Base-by-base conservation (phyloP, 148 eudicot species). In the Chenopodium suecicum region DNA sequence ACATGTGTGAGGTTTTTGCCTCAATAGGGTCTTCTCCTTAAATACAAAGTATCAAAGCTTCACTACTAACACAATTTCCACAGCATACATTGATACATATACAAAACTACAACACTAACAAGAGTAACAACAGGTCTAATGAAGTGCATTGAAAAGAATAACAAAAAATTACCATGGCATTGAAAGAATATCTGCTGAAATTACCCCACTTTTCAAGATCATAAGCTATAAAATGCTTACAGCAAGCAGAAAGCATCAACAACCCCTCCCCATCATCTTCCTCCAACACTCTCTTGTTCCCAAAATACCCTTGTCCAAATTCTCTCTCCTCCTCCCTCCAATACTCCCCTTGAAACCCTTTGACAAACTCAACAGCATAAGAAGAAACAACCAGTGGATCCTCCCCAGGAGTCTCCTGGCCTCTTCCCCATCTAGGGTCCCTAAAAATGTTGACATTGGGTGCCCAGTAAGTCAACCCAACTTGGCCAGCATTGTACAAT, bases 341-440 rank as follows among this genome's bases (percentile, higher is more conserved):
- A 80, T 25, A 25, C 73, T 65, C 80, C 1, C 88, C 90, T 81
- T 96, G 97, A 89, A 96, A 94, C 6, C 95, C 99, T 79, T 34
- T 87, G 44, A 94, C 99, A 86, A 75, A 96, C 89, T 92, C 90
- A 14, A 90, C 85, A 2, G 89, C 89, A 80, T 76, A 96, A 52
- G 76, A 84, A 3, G 97, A 83, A 23, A 82, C 90, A 20, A 94
- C 89, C 84, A 88, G 44, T 8, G 99, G 99, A 73, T 96, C 99
- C 85, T 96, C 99, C 70, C 99, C 99, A 2, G 98, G 99, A 25
- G 98, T 92, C 90, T 95, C 99, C 80, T 88, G 95, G 7, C 99
- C 99, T 65, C 99, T 90, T 16, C 99, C 99, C 99, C 99, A 96
- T 78, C 99, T 91, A 7, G 99, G 99, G 78, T 96, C 99, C 90